phyloP scores from a whole-genome alignment of 2,329 filamentous ascomycete species.

The Epichloe bromicola region DNA sequence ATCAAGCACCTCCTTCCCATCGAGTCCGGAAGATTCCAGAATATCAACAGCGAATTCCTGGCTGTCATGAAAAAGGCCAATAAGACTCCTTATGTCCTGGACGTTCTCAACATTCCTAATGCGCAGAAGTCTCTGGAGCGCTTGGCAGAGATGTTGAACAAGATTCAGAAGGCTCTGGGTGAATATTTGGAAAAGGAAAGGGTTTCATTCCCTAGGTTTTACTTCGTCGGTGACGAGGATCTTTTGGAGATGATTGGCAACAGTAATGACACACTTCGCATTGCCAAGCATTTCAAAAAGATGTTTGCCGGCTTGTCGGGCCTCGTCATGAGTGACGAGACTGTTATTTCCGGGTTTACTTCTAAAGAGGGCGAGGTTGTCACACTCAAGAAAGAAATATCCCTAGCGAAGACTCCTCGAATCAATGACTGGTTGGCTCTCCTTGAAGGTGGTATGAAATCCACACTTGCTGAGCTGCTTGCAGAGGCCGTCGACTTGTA shows the following conservation, averaged over 20 bases:
- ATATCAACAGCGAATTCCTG: slow-evolving; percentile 98
- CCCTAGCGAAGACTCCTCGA: slow-evolving; percentile 79
- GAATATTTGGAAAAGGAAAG: slow-evolving; percentile 97
- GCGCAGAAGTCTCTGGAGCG: slow-evolving; percentile 94
- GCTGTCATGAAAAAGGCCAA: slow-evolving; percentile 99
- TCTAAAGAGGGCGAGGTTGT: slow-evolving; percentile 93
- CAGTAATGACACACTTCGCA: slow-evolving; percentile 90
- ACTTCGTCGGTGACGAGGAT: slow-evolving; percentile 98
- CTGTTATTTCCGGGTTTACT: slow-evolving; percentile 78
- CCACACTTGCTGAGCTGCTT: slow-evolving; percentile 79
- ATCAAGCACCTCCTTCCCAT: slow-evolving; percentile 97
- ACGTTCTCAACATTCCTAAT: slow-evolving; percentile 89
- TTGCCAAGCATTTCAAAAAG: slow-evolving; percentile 98
- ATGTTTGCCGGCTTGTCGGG: slow-evolving; percentile 98
- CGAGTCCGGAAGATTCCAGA: slow-evolving; percentile 93
- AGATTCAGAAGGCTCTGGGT: slow-evolving; percentile 96
- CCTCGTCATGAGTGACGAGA: slow-evolving; percentile 75
- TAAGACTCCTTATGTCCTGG: slow-evolving; percentile 88
- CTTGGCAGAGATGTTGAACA: slow-evolving; percentile 91
- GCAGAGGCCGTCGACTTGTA: slow-evolving; percentile 78
- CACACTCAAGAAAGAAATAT: slow-evolving; percentile 78
- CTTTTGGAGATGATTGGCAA: slow-evolving; percentile 98
- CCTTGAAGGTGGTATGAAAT: slow-evolving; percentile 86
- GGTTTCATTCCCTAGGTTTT: slow-evolving; percentile 95
- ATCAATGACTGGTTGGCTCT: slow-evolving; percentile 99